Percentiles rank a stretch among this genome's conserved stretches.
These are phyloP conservation scores for Termitomyces sp. DNA, from an alignment of 768 basidiomycete genomes.

Conservation along the genomic window DNA sequence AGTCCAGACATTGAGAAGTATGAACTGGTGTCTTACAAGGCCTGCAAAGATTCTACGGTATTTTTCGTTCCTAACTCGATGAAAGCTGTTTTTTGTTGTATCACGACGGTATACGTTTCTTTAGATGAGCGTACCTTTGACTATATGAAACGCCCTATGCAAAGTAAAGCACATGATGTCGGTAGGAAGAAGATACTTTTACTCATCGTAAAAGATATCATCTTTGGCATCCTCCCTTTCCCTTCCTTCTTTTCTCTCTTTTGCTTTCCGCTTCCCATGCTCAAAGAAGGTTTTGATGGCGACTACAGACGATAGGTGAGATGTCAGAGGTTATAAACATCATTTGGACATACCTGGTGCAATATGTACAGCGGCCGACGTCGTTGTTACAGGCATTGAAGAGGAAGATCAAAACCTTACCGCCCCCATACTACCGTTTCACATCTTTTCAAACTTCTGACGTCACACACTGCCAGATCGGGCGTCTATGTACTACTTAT, in stretches of 20 bases:
- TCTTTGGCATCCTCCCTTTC: background rate
- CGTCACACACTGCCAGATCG: constrained; percentile 20
- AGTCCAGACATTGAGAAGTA: background rate
- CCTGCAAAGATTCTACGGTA: background rate
- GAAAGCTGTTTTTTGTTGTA: background rate
- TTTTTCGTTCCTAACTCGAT: background rate
- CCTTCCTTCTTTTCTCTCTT: background rate
- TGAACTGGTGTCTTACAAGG: background rate
- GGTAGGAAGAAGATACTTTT: background rate
- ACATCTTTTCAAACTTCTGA: constrained; percentile 9
- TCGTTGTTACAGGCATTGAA: background rate
- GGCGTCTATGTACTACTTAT: constrained; percentile 10
- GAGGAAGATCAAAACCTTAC: background rate
- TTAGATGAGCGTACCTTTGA: background rate
- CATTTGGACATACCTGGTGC: background rate
- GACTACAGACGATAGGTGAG: background rate
- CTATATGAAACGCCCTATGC: background rate
- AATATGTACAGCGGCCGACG: background rate
- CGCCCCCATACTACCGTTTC: background rate
- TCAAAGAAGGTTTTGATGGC: background rate
- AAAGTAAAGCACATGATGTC: background rate
- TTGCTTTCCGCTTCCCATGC: background rate
- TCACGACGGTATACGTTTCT: background rate
- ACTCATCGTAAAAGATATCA: background rate
- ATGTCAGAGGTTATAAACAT: background rate